These are phyloP conservation scores for Suillus paluster DNA, from an alignment of 768 basidiomycete genomes.

Conservation along the genomic window DNA sequence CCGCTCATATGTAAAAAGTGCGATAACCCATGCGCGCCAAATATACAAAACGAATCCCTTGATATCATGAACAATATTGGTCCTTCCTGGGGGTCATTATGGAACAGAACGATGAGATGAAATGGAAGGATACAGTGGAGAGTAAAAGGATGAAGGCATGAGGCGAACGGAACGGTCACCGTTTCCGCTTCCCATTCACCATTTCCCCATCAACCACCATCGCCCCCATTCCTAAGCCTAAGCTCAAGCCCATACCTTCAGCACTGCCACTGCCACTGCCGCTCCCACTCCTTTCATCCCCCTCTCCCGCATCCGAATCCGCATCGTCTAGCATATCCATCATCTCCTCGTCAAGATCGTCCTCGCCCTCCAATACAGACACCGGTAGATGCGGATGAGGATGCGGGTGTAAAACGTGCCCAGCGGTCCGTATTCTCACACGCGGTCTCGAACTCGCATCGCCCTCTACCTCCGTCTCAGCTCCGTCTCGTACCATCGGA, in stretches of 20 bases:
- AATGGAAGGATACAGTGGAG: no score
- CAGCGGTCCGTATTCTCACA: slow-evolving; percentile 32
- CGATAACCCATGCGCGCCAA: no score
- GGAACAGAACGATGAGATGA: no score
- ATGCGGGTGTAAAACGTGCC: slow-evolving; percentile 18
- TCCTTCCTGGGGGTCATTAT: no score
- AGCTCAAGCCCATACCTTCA: slow-evolving; percentile 6
- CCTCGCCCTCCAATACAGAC: not conserved
- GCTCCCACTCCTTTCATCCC: slow-evolving; percentile 19
- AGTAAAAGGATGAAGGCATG: no score
- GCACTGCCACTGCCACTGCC: slow-evolving; percentile 12
- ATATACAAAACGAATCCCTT: no score
- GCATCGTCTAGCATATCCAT: not conserved
- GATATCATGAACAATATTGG: no score
- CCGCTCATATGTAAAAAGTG: no score
- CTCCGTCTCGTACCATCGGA: slow-evolving; percentile 31
- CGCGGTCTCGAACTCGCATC: slow-evolving; percentile 30
- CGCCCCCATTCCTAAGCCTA: not conserved
- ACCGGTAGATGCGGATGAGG: not conserved
- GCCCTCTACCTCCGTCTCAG: slow-evolving; percentile 38
- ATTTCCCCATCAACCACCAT: slow-evolving; percentile 12
- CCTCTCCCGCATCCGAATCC: slow-evolving; percentile 17
- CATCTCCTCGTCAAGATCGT: slow-evolving; percentile 1
- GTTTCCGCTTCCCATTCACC: slow-evolving; percentile 18
- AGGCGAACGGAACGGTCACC: no score